Base-by-base conservation (phyloP, 371 early-diverging fungal genomes). In the Lichtheimia ornata region DNA sequence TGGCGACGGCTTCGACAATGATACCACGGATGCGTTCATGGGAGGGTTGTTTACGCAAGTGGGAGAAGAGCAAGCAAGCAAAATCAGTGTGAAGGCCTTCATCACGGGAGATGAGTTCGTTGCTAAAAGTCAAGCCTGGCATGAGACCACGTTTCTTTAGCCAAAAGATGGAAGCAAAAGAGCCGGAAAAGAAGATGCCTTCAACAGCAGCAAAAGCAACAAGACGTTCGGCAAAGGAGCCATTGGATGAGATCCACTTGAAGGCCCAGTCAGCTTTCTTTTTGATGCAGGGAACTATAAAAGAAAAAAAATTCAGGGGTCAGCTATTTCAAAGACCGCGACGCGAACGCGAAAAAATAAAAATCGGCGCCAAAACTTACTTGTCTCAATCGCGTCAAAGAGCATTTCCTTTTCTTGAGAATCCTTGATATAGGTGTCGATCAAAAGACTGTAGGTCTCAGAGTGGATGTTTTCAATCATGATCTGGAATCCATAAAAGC, bases 201-300 rank as follows among this genome's bases (percentile, higher is more conserved):
- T 99, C 99, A n/a, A 99, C 99, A 50, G 98, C 99, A 51, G 99
- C 99, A 85, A 99, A 99, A 52, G 99, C 99, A 42, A 99, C 92
- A 25, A 99, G 83, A 62, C 99, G 90, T 66, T 94, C 95, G 56
- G 93, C 96, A 86, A 99, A 99, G 52, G 92, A 84, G 17, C 89
- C 79, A 55, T 88, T 84, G 77, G 93, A 93, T 2, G 85, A 81
- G 72, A 99, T 99, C 99, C 99, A 99, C 43, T 87, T 85, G 72
- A 98, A 80, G 2, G 99, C 99, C 99, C 99, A 99, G 56, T 97
- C 94, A 52, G 99, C 99, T 86, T 99, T 99, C 64, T 88, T 88
- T 70, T 91, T 87, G 62, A 99, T 96, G 80, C 97, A 95, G 5
- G 99, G 99, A 63, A 99, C 90, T 89, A 76, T 22, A 27, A 47